Evolutionary conservation across 108 stramenopile genomes (phyloP).

Genomic region (Hondaea fermentalgiana): DNA sequence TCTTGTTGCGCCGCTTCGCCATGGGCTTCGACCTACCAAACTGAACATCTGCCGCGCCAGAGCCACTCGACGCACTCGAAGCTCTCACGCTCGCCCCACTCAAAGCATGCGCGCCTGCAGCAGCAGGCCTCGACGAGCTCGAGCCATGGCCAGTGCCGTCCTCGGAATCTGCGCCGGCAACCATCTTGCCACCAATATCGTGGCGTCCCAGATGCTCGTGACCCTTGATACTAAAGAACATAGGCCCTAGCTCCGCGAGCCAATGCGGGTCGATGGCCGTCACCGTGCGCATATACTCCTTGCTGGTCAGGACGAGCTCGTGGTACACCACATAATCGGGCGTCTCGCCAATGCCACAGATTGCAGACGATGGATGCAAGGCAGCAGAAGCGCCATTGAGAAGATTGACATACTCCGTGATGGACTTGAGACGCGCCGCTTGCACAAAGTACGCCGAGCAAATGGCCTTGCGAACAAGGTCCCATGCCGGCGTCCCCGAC

Average conservation of each 20-base stretch:
- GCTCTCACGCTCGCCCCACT: no score
- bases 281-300: slow-evolving; percentile 95
- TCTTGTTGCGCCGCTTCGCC: no score
- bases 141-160: no score
- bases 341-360: slow-evolving; percentile 91
- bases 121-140: no score
- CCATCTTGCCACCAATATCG: no score
- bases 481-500: slow-evolving; percentile 54
- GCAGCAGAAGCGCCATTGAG: slow-evolving; percentile 79
- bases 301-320: slow-evolving; percentile 90
- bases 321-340: slow-evolving; percentile 97
- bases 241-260: slow-evolving; percentile 95
- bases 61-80: no score
- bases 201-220: no score
- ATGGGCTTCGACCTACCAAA: no score
- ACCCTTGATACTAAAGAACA: slow-evolving; percentile 67
- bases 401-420: slow-evolving; percentile 98
- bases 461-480: slow-evolving; percentile 88
- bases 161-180: no score
- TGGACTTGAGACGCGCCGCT: slow-evolving; percentile 86
- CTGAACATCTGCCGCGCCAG: no score
- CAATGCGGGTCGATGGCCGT: slow-evolving; percentile 97
- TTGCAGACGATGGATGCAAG: slow-evolving; percentile 77
- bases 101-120: no score
- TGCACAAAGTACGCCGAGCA: slow-evolving; percentile 99